Evolutionary conservation across 352 stramenopile genomes (phyloP), one percentile per base, ranked within the genome.

Genomic region (Phytophthora fragariae): DNA sequence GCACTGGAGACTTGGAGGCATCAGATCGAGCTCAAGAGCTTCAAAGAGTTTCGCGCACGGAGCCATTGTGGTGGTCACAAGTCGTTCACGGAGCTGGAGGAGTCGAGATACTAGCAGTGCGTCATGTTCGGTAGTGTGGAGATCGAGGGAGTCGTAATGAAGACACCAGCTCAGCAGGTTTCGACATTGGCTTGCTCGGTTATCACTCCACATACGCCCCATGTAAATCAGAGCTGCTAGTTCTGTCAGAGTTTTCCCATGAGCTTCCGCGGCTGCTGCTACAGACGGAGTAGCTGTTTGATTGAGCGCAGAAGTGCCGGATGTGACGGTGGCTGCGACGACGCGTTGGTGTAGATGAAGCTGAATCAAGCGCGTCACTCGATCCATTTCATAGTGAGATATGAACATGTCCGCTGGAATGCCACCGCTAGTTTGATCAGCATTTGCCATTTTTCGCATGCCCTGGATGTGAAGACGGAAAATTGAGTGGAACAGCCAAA

Each of bases 401-500:
- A 76, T 60, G 17, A 87, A 63, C 19, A 89, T 24, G 52, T 92
- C 82, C 1, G 57, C 21, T 37, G 79, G 71, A 41, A 77, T 14
- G 24, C 50, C n/a, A 55, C 12, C 17, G 39, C 14, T 39, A 21
- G 31, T 12, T 41, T 44, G 9, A 6, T 57, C 17, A 12, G n/a
- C 19, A 29, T 29, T 31, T 29, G 27, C 29, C 19, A 39, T 24
- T 6, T 24, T 17, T 55, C 47, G 57, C 1, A 46, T 1, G 11
- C 57, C 47, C 21, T 65, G 44, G 14, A 80, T 29, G 60, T 83
- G 81, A 35, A 72, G 66, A 6, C 76, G 75, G n/a, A 89, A 85
- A 1, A 86, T 29, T 0, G 73, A 72, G 58, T 92, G 84, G 60
- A 87, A 88, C 15, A 90, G 68, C 80, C 80, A 88, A 46, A 91